A percentile compares a stretch with the other conserved stretches of the same genome.
Evolutionary conservation across 2,329 filamentous ascomycete genomes (phyloP).

Genomic region (Ophiostoma fasciatum): DNA sequence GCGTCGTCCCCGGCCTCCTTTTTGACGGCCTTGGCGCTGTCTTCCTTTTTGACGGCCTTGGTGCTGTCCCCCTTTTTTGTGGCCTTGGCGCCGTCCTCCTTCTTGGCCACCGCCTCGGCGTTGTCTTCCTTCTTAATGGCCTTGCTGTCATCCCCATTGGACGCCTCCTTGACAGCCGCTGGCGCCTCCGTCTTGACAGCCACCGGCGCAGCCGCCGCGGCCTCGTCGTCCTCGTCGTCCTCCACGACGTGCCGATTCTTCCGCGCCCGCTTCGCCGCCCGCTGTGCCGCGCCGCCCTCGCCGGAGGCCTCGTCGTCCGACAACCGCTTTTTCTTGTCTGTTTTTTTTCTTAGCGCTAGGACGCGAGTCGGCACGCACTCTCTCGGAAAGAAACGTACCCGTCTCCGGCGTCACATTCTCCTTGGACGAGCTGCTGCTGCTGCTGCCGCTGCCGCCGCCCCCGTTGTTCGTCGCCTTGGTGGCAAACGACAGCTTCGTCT

Average conservation of each 20-base stretch:
- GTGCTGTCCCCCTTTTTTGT: constrained; percentile 25
- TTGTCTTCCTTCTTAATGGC: not conserved
- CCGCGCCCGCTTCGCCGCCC: constrained; percentile 42
- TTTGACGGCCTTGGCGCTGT: constrained; percentile 25
- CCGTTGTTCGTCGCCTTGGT: constrained; percentile 22
- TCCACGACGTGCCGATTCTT: constrained; percentile 32
- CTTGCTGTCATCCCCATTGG: too few relatives aligned
- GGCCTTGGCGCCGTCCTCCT: constrained; percentile 22
- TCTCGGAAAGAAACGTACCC: too few relatives aligned
- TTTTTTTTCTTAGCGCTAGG: too few relatives aligned
- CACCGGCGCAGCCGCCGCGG: not conserved
- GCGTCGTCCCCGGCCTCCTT: constrained; percentile 38
- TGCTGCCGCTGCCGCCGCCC: constrained; percentile 8
- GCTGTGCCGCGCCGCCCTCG: constrained; percentile 33
- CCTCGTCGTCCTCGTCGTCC: constrained; percentile 31
- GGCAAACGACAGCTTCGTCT: constrained; percentile 66
- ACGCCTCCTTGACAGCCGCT: too few relatives aligned
- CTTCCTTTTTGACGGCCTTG: constrained; percentile 27
- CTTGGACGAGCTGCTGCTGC: constrained; percentile 14
- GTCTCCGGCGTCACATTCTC: constrained; percentile 24
- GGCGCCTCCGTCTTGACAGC: constrained; percentile 4
- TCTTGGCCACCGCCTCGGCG: not conserved
- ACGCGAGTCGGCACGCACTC: too few relatives aligned
- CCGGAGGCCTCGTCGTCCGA: constrained; percentile 8
- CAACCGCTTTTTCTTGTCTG: constrained; percentile 10